Base-by-base conservation (phyloP, 2,329 filamentous ascomycete species). In the Bipolaris sorokiniana region DNA sequence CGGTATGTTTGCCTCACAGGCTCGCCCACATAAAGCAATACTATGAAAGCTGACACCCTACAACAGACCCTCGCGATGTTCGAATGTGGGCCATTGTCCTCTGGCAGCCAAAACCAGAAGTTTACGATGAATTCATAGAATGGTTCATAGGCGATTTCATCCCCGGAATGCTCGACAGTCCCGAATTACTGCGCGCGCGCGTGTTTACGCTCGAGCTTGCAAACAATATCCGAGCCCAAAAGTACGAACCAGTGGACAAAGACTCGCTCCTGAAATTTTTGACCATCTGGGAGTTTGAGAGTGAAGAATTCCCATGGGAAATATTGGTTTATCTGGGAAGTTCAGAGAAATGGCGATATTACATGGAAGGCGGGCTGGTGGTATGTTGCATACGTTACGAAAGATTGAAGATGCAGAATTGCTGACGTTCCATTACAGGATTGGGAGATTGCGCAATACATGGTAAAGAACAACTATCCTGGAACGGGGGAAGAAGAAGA, bases 281-380 rank as follows among this genome's bases (percentile, higher is more conserved):
- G 42, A 63, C 60, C 2, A 50, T 65, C 6, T 65, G 58, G 62
- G 62, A 65, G 34, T 63, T 61, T 40, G 58, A 58, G 18, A 57
- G 38, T 13, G 58, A 59, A 13, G 62, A 65, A 1, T 22, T 65
- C 23, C 62, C 62, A 7, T 65, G 62, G 62, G 62, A 65, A 22
- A 48, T 63, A 3, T 15, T 65, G 22, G 51, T 65, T n/a, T 61
- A 61, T 15, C 46, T 65, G 16, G 62, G 62, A 1, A 56, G 55
- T 26, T 61, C 60, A 31, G 58, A 61, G 20, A 34, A 52, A 16
- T 65, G 62, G 62, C 54, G 62, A 16, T 34, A 59, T 7, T 63
- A 65, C 28, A 54, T 58, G 6, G 62, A 65, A 23, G 55, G 55
- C 7, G 40, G 40, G 18, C 31, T 51, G 28, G 3, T 63, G 51